Evolutionary conservation across 495 filamentous ascomycete species (phyloP).

Genomic region (Cudoniella acicularis): DNA sequence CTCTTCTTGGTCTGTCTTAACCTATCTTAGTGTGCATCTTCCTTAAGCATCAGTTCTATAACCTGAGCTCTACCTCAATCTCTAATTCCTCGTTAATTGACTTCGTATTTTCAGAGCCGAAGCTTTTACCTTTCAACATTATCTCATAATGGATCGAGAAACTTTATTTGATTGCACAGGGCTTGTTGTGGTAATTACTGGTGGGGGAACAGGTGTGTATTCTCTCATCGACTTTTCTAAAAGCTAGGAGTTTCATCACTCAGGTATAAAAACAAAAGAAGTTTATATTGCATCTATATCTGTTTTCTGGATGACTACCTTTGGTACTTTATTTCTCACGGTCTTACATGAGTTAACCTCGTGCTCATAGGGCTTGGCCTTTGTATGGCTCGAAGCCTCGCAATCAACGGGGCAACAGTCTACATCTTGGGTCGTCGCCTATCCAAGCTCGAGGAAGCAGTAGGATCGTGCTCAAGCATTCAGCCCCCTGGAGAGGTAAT

Average conservation of each 20-base stretch:
- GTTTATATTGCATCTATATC: too few species aligned
- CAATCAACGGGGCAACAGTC: constrained; percentile 56
- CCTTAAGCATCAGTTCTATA: too few species aligned
- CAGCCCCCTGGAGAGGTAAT: constrained; percentile 41
- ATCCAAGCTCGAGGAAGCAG: constrained; percentile 43
- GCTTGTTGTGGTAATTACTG: not conserved
- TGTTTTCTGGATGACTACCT: too few species aligned
- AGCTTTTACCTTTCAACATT: too few species aligned
- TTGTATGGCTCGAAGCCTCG: constrained; percentile 61
- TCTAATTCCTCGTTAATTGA: too few species aligned
- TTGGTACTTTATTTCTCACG: too few species aligned
- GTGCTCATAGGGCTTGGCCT: constrained; percentile 58
- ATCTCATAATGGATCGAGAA: not conserved
- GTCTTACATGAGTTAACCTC: too few species aligned
- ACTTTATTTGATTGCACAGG: not conserved
- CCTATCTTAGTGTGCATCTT: too few species aligned
- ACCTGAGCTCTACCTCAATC: too few species aligned
- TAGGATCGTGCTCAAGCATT: not conserved
- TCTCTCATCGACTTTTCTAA: not conserved
- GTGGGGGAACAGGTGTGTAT: not conserved
- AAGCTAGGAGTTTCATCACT: not conserved
- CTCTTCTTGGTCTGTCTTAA: too few species aligned
- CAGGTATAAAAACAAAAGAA: too few species aligned
- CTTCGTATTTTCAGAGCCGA: too few species aligned
- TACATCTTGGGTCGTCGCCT: constrained; percentile 65